phyloP scores from a whole-genome alignment of 2,329 filamentous ascomycete genomes.

The Stagonosporopsis tanaceti region DNA sequence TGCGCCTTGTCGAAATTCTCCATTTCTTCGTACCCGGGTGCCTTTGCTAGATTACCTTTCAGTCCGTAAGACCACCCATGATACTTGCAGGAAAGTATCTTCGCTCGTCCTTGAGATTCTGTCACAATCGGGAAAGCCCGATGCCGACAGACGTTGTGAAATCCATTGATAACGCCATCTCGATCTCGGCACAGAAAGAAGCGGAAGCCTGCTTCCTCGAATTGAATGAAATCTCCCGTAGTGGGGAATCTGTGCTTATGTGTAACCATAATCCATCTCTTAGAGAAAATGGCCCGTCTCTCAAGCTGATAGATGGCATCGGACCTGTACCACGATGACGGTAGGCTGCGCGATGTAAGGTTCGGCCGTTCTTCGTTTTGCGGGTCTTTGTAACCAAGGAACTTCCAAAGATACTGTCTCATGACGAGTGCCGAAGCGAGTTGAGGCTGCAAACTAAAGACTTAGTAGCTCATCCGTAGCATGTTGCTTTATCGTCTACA shows the following conservation, averaged over 20 bases:
- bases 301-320: slow-evolving; percentile 52
- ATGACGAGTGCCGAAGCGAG: background rate
- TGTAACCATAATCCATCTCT: slow-evolving; percentile 48
- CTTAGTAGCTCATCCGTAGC: too few relatives aligned
- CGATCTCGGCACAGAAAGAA: slow-evolving; percentile 35
- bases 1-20: slow-evolving; percentile 46
- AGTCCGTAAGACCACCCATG: slow-evolving; percentile 52
- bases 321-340: slow-evolving; percentile 8
- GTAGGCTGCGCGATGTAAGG: slow-evolving; percentile 2
- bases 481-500: too few relatives aligned
- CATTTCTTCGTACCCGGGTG: slow-evolving; percentile 48
- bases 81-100: slow-evolving; percentile 46
- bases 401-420: slow-evolving; percentile 7
- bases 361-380: background rate
- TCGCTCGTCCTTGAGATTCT: slow-evolving; percentile 38
- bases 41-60: slow-evolving; percentile 50
- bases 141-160: slow-evolving; percentile 53
- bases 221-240: slow-evolving; percentile 29
- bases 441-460: too few relatives aligned
- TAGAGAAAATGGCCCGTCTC: slow-evolving; percentile 55
- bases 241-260: slow-evolving; percentile 37
- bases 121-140: slow-evolving; percentile 26
- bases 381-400: slow-evolving; percentile 2
- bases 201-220: slow-evolving; percentile 29
- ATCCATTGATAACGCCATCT: slow-evolving; percentile 27